Conservation (phyloP, 257 asterid genomes). For the Nicotiana sylvestris region DNA sequence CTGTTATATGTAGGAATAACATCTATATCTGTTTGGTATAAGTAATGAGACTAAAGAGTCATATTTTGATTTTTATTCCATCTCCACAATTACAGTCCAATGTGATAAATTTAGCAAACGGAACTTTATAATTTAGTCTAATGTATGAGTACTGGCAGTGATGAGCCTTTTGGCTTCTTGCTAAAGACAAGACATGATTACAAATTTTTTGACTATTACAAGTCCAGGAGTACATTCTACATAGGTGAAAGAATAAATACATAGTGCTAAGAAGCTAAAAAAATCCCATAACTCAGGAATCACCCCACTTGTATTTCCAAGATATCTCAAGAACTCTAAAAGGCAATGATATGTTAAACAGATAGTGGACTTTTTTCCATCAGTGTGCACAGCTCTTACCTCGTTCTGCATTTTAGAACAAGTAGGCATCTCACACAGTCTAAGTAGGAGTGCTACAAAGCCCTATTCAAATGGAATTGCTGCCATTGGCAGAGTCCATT, state of each 20-base stretch:
- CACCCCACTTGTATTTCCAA: not conserved
- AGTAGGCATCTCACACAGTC: constrained; percentile 4
- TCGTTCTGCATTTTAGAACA: constrained; percentile 1
- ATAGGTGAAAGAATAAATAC: not conserved
- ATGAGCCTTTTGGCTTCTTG: not conserved
- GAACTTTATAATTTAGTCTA: not conserved
- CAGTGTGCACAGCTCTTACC: constrained; percentile 6
- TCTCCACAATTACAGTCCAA: not conserved
- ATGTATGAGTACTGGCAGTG: not conserved
- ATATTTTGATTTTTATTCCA: too few relatives aligned
- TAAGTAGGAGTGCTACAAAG: not conserved
- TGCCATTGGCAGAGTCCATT: not conserved
- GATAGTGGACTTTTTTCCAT: not conserved
- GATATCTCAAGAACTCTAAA: not conserved
- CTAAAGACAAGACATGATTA: constrained; percentile 2
- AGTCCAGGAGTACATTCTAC: constrained; percentile 1
- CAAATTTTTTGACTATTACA: not conserved
- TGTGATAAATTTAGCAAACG: not conserved
- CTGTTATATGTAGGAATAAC: too few relatives aligned
- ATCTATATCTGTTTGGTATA: too few relatives aligned
- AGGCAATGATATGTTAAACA: not conserved
- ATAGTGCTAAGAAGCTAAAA: not conserved
- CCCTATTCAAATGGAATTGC: not conserved
- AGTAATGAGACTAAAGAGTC: too few relatives aligned
- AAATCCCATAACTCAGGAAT: not conserved